These are phyloP conservation scores for Nectriaceae sp. DNA, from an alignment of 2,329 filamentous ascomycete species.

Conservation along the genomic window DNA sequence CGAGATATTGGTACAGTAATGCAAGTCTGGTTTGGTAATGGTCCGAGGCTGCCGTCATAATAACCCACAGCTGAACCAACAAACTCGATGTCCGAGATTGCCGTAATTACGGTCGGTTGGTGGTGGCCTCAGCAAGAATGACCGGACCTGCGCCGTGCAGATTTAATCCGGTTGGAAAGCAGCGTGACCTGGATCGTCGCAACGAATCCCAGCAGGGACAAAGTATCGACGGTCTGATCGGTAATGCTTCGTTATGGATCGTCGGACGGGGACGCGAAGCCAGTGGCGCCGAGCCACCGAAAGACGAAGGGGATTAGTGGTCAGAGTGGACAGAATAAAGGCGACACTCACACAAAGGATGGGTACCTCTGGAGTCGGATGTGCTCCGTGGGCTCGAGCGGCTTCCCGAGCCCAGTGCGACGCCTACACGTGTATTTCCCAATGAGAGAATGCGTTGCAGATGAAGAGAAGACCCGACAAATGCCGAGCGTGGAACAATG, in stretches of 20 bases:
- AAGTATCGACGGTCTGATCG: conserved; percentile 1
- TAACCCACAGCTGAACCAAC: background rate
- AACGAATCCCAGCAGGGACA: background rate
- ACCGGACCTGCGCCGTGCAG: conserved; percentile 1
- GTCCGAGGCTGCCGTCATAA: background rate
- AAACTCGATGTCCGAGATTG: conserved; percentile 18
- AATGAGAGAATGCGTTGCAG: too few species aligned
- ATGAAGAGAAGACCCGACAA: too few species aligned
- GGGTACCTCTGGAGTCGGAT: background rate
- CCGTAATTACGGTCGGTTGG: conserved; percentile 28
- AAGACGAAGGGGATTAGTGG: background rate
- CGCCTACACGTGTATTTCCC: too few species aligned
- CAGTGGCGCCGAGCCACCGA: conserved; percentile 5
- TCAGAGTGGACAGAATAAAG: conserved; percentile 9
- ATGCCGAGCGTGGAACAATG: too few species aligned
- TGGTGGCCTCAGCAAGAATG: conserved; percentile 11
- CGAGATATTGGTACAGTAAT: background rate
- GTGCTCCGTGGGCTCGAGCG: background rate
- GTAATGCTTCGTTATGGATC: conserved; percentile 19
- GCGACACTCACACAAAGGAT: background rate
- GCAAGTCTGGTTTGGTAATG: too few species aligned
- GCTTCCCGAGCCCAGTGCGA: too few species aligned
- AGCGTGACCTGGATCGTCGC: background rate
- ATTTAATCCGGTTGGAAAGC: conserved; percentile 4
- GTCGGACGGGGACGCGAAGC: conserved; percentile 9